These are phyloP conservation scores for Aspergillus avenaceus DNA, from an alignment of 495 filamentous ascomycete species.

Conservation along the genomic window DNA sequence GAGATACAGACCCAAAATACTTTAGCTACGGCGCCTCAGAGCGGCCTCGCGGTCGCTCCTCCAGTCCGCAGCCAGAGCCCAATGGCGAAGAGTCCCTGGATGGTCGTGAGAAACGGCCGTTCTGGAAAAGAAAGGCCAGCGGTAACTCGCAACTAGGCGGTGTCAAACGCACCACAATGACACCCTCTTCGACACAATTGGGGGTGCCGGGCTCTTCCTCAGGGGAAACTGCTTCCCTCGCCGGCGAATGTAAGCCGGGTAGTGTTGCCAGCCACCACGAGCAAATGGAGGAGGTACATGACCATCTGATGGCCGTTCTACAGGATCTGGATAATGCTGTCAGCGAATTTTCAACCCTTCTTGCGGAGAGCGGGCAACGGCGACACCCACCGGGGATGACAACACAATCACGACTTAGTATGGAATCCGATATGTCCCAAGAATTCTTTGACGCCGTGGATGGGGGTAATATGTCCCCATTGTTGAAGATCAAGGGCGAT, in stretches of 20 bases:
- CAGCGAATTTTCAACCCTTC: slow-evolving; percentile 70
- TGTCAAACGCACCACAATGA: slow-evolving; percentile 27
- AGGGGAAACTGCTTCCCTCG: slow-evolving; percentile 21
- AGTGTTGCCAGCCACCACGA: slow-evolving; percentile 37
- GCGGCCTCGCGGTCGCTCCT: slow-evolving; percentile 32
- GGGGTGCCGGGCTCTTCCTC: slow-evolving; percentile 43
- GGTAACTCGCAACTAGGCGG: slow-evolving; percentile 23
- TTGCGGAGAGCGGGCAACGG: slow-evolving; percentile 74
- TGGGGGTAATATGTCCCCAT: slow-evolving; percentile 59
- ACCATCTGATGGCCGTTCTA: slow-evolving; percentile 74
- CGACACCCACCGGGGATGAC: slow-evolving; percentile 52
- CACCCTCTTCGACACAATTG: slow-evolving; percentile 49
- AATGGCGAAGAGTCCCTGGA: slow-evolving; percentile 31
- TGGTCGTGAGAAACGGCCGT: slow-evolving; percentile 47
- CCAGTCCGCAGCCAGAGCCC: slow-evolving; percentile 30
- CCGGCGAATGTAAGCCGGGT: slow-evolving; percentile 38
- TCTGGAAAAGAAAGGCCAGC: slow-evolving; percentile 90
- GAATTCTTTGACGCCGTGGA: slow-evolving; percentile 94
- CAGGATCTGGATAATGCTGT: slow-evolving; percentile 80
- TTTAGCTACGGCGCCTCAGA: slow-evolving; percentile 22
- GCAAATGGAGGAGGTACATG: slow-evolving; percentile 61
- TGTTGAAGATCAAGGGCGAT: slow-evolving; percentile 67
- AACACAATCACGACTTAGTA: slow-evolving; percentile 61
- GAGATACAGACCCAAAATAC: slow-evolving; percentile 71
- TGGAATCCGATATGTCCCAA: slow-evolving; percentile 75